Conservation (phyloP, 345 rosid species). For the Erysimum cheiranthoides region DNA sequence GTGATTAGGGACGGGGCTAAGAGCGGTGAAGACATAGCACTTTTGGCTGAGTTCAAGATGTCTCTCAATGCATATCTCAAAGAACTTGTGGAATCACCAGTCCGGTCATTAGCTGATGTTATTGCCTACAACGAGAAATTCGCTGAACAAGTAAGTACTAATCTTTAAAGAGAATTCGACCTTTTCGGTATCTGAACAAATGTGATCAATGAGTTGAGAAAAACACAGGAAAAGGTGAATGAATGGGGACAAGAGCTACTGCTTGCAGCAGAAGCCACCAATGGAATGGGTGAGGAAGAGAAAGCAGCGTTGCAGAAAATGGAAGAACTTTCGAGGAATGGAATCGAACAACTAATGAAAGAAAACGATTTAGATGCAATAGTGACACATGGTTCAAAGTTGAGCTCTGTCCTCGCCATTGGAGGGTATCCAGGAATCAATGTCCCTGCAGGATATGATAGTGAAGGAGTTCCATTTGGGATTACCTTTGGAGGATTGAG, state of each 20-base stretch:
- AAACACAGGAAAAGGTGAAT: constrained; percentile 58
- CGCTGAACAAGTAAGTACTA: constrained; percentile 47
- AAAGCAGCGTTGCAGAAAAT: constrained; percentile 44
- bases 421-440: constrained; percentile 75
- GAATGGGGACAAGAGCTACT: constrained; percentile 58
- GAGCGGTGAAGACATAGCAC: constrained; percentile 52
- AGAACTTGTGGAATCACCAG: constrained; percentile 57
- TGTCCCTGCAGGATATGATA: constrained; percentile 69
- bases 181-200: constrained; percentile 2
- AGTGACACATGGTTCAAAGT: constrained; percentile 41
- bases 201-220: not conserved
- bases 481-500: constrained; percentile 67
- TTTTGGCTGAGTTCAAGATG: constrained; percentile 63
- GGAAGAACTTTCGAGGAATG: constrained; percentile 48
- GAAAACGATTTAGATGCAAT: constrained; percentile 61
- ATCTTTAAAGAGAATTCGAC: not conserved
- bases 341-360: constrained; percentile 62
- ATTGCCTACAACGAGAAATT: constrained; percentile 59
- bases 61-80: constrained; percentile 57
- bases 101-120: constrained; percentile 62
- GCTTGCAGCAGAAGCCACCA: constrained; percentile 52
- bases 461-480: constrained; percentile 63
- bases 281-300: constrained; percentile 45
- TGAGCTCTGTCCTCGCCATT: constrained; percentile 53
- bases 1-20: constrained; percentile 14